These are phyloP conservation scores for Colletotrichum euphorbiae DNA, from an alignment of 2,329 filamentous ascomycete genomes.

Conservation along the genomic window DNA sequence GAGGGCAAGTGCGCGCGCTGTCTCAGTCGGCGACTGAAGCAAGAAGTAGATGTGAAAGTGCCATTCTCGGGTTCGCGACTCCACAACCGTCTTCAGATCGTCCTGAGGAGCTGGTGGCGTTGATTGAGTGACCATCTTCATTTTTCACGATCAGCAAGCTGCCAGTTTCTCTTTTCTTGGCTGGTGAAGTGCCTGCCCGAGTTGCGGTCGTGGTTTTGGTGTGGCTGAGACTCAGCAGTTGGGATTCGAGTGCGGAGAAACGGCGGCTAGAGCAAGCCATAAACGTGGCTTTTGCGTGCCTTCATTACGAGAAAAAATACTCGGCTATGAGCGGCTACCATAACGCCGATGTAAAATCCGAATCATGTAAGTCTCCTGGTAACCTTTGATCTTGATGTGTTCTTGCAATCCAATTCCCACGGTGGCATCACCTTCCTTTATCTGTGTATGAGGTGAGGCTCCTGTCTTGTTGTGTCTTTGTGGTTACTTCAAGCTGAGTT, in stretches of 20 bases:
- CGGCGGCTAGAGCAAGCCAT: slow-evolving; percentile 20
- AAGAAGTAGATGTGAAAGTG: slow-evolving; percentile 52
- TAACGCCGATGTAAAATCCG: slow-evolving; percentile 4
- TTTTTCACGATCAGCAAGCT: not conserved
- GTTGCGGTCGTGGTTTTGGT: not conserved
- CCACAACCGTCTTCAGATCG: slow-evolving; percentile 47
- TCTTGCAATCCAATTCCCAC: too few species aligned
- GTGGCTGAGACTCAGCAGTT: not conserved
- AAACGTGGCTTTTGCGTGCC: slow-evolving; percentile 7
- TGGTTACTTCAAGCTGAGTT: too few species aligned
- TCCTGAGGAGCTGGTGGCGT: slow-evolving; percentile 41
- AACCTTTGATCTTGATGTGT: too few species aligned
- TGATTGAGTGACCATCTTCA: slow-evolving; percentile 40
- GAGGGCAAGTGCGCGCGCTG: slow-evolving; percentile 48
- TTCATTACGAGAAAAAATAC: not conserved
- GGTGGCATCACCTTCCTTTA: too few species aligned
- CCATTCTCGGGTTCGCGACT: slow-evolving; percentile 47
- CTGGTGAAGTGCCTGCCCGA: not conserved
- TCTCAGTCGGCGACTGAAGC: slow-evolving; percentile 47
- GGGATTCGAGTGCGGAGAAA: slow-evolving; percentile 12
- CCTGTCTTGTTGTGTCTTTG: too few species aligned
- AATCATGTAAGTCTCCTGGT: not conserved
- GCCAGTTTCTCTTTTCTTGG: not conserved
- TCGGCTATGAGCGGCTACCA: slow-evolving; percentile 3
- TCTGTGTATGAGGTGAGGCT: too few species aligned